Conservation (phyloP, 345 rosid species). For the Mercurialis annua region DNA sequence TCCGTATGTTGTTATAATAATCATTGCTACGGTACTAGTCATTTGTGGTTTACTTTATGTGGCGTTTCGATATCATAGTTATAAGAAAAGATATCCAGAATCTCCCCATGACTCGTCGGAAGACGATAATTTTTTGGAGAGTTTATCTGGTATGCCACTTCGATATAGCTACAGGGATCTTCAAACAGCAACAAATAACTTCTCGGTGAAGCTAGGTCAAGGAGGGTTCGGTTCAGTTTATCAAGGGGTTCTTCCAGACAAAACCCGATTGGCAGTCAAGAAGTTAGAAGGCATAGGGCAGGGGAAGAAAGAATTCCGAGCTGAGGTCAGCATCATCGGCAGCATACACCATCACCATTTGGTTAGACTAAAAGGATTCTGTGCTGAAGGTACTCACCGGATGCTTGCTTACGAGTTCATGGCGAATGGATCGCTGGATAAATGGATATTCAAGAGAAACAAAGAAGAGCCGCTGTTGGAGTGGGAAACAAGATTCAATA, state of each 20-base stretch:
- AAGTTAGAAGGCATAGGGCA: slow-evolving; percentile 92
- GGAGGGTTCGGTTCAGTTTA: slow-evolving; percentile 98
- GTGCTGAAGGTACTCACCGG: slow-evolving; percentile 79
- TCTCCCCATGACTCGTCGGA: slow-evolving; percentile 51
- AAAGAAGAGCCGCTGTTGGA: slow-evolving; percentile 43
- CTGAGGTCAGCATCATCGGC: slow-evolving; percentile 89
- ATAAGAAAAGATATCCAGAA: slow-evolving; percentile 35
- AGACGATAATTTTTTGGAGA: slow-evolving; percentile 72
- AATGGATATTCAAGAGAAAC: slow-evolving; percentile 75
- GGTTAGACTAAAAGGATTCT: slow-evolving; percentile 82
- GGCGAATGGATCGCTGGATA: slow-evolving; percentile 78
- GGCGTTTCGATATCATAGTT: slow-evolving; percentile 44
- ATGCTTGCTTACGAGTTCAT: slow-evolving; percentile 87
- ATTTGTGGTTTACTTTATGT: slow-evolving; percentile 46
- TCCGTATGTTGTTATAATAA: slow-evolving; percentile 53
- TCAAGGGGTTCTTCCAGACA: slow-evolving; percentile 69
- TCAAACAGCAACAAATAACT: slow-evolving; percentile 68
- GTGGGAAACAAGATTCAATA: slow-evolving; percentile 75
- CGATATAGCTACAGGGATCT: slow-evolving; percentile 79
- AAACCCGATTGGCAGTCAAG: slow-evolving; percentile 83
- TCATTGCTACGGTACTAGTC: slow-evolving; percentile 43
- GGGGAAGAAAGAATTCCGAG: slow-evolving; percentile 92
- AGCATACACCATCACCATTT: slow-evolving; percentile 88
- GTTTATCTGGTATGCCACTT: slow-evolving; percentile 72
- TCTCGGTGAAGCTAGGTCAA: slow-evolving; percentile 78